Percentiles rank a stretch among this genome's conserved stretches.
Conservation (phyloP, 2,329 filamentous ascomycete species). For the Lasiodiplodia hormozganensis region DNA sequence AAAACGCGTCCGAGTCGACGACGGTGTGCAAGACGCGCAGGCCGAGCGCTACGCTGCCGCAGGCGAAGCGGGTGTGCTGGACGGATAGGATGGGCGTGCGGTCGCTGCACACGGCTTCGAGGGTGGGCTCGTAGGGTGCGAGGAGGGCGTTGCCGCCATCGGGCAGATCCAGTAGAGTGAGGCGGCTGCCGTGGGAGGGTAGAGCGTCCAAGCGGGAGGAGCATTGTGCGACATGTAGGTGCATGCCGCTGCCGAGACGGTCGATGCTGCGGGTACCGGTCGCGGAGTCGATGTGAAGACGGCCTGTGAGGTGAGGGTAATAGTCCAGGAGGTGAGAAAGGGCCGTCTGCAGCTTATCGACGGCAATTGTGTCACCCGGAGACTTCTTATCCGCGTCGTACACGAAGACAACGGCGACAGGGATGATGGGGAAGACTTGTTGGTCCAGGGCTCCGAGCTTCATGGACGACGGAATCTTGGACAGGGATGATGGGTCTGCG, state of each 20-base stretch:
- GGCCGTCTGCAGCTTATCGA: background rate
- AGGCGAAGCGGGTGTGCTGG: conserved; percentile 21
- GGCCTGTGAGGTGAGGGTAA: conserved; percentile 13
- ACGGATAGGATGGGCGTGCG: background rate
- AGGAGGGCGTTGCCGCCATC: conserved; percentile 6
- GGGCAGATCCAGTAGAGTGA: background rate
- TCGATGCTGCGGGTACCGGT: background rate
- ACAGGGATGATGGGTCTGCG: background rate
- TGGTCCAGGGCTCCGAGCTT: conserved; percentile 1
- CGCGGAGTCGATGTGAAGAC: background rate
- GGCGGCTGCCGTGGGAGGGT: background rate
- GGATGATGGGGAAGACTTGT: background rate
- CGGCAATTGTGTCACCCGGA: no score
- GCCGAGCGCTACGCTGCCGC: conserved; percentile 2
- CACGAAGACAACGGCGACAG: conserved; percentile 3
- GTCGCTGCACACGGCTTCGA: conserved; percentile 5
- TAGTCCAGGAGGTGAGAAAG: conserved; percentile 4
- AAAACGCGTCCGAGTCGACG: conserved; percentile 3
- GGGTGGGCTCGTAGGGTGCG: background rate
- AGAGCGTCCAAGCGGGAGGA: background rate
- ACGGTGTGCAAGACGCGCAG: background rate
- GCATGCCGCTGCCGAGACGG: background rate
- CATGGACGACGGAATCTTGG: background rate
- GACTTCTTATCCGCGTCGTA: background rate
- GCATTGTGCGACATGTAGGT: background rate